A percentile compares a stretch with the other conserved stretches of the same genome.
phyloP scores from a whole-genome alignment of 1,284 basidiomycete genomes.

The Neolentinus lepideus region DNA sequence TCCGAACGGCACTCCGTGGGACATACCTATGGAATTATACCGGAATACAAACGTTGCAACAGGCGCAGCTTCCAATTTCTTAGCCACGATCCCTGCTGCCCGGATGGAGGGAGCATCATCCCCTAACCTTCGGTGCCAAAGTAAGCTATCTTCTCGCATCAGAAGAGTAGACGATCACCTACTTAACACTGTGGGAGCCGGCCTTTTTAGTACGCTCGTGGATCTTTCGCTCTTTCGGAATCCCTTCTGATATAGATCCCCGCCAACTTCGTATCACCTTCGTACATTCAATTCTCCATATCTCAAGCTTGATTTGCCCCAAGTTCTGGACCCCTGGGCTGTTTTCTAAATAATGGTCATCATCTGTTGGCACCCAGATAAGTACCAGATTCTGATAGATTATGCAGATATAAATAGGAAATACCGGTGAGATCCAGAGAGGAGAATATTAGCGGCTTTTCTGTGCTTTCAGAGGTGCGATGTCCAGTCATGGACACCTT shows the following conservation, averaged over 20 bases:
- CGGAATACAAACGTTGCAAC: background rate
- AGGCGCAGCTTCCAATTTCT: background rate
- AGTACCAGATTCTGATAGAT: background rate
- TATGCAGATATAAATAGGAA: conserved; percentile 5
- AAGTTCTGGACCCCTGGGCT: background rate
- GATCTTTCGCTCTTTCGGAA: conserved; percentile 17
- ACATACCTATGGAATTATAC: background rate
- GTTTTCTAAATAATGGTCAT: conserved; percentile 19
- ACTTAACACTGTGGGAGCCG: conserved; percentile 27
- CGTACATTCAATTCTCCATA: conserved; percentile 9
- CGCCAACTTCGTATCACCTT: conserved; percentile 13
- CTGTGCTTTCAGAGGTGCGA: conserved; percentile 12
- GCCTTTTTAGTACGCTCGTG: conserved; percentile 32
- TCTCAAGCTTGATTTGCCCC: background rate
- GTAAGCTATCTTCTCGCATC: background rate
- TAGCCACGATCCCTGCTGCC: background rate
- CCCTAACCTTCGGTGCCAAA: background rate
- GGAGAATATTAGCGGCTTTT: conserved; percentile 15
- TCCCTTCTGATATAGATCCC: conserved; percentile 9
- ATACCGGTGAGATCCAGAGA: conserved; percentile 25
- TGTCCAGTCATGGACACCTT: conserved; percentile 13
- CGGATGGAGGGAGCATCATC: background rate
- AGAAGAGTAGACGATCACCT: conserved; percentile 8
- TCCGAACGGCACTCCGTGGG: background rate
- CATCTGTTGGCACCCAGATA: conserved; percentile 15